A percentile compares a stretch with the other conserved stretches of the same genome.
phyloP scores from a whole-genome alignment of 352 stramenopile genomes.

The Thalassiosira exigua region DNA sequence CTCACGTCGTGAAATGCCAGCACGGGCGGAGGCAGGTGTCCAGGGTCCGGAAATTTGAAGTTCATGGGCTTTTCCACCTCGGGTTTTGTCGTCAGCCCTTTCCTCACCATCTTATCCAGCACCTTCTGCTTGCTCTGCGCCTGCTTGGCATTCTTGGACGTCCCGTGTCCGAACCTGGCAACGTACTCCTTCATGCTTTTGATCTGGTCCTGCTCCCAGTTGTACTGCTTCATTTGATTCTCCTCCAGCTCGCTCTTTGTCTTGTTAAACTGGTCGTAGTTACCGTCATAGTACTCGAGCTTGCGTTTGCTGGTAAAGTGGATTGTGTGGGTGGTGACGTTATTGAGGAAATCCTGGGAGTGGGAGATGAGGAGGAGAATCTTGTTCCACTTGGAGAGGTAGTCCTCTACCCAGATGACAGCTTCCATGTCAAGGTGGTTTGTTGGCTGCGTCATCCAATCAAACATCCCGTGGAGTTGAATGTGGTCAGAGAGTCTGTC shows the following conservation, averaged over 20 bases:
- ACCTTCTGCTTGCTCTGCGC: constrained; percentile 98
- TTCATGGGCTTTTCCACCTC: constrained; percentile 87
- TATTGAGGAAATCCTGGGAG: constrained; percentile 99
- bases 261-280: constrained; percentile 98
- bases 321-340: constrained; percentile 98
- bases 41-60: constrained; percentile 91
- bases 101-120: constrained; percentile 96
- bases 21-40: constrained; percentile 93
- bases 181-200: constrained; percentile 99
- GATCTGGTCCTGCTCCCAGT: constrained; percentile 95
- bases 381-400: constrained; percentile 92
- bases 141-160: constrained; percentile 96
- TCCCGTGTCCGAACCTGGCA: constrained; percentile 97
- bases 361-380: constrained; percentile 97
- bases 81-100: constrained; percentile 94
- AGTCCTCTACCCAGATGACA: constrained; percentile 98
- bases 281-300: constrained; percentile 97
- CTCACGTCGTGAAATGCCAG: constrained; percentile 97
- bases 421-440: constrained; percentile 96
- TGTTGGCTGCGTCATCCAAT: constrained; percentile 91
- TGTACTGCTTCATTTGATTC: constrained; percentile 98
- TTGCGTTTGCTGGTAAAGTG: constrained; percentile 93
- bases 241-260: constrained; percentile 89
- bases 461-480: too few species aligned
- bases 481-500: too few species aligned